Percentiles rank a stretch among this genome's conserved stretches.
These are phyloP conservation scores for Dillenia turbinata DNA, from an alignment of 164 flowering plant genomes.

Conservation along the genomic window DNA sequence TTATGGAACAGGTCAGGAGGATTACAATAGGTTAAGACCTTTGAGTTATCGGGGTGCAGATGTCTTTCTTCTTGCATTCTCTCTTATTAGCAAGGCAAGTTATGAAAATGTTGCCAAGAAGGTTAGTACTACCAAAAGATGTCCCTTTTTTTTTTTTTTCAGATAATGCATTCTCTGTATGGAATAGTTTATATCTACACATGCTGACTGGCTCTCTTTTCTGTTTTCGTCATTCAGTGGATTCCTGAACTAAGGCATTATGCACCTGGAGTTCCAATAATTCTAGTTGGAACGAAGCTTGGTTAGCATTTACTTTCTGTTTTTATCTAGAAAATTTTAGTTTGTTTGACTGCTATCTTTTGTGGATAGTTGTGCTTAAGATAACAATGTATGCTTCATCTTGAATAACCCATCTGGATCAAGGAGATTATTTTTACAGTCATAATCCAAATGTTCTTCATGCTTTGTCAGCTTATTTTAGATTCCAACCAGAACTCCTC, in stretches of 20 bases:
- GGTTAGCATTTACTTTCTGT: constrained; percentile 25
- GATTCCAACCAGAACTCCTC: no score
- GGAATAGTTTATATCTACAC: constrained; percentile 1
- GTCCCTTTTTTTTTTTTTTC: no score
- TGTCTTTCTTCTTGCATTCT: constrained; percentile 65
- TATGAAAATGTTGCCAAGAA: constrained; percentile 67
- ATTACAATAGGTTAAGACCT: constrained; percentile 30
- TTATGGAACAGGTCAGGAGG: constrained; percentile 34
- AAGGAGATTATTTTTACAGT: neutral
- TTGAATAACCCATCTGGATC: neutral
- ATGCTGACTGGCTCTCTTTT: neutral
- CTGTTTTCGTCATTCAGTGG: constrained; percentile 38
- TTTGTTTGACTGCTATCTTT: neutral
- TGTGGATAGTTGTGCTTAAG: neutral
- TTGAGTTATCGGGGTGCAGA: constrained; percentile 65
- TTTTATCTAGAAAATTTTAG: neutral
- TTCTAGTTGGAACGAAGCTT: constrained; percentile 68
- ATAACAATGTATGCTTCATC: neutral
- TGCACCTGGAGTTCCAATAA: constrained; percentile 68
- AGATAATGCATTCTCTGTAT: neutral
- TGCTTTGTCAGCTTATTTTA: neutral
- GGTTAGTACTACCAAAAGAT: constrained; percentile 19
- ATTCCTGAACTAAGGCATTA: constrained; percentile 67
- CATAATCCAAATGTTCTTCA: neutral
- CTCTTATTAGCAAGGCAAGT: constrained; percentile 72